These are phyloP conservation scores for Penicillium angulare DNA, from an alignment of 495 filamentous ascomycete species.

Conservation along the genomic window DNA sequence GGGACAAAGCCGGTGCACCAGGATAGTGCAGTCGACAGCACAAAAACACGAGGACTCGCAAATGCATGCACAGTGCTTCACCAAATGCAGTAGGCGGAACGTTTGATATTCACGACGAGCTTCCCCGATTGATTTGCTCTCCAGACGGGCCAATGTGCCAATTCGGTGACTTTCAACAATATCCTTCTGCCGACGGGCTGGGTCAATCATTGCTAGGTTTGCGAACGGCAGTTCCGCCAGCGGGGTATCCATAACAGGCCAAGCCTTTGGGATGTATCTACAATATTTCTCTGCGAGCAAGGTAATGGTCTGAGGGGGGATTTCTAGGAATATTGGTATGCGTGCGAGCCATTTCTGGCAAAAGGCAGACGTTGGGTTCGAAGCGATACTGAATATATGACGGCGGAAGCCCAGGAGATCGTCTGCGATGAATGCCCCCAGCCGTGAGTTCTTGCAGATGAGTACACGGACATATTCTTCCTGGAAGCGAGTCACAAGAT, in stretches of 20 bases:
- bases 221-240: slow-evolving; percentile 25
- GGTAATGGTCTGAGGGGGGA: slow-evolving; percentile 25
- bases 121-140: slow-evolving; percentile 35
- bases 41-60: slow-evolving; percentile 35
- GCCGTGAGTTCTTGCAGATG: slow-evolving; percentile 1
- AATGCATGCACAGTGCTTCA: slow-evolving; percentile 35
- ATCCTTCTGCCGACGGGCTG: slow-evolving; percentile 20
- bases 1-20: slow-evolving; percentile 30
- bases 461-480: slow-evolving; percentile 21
- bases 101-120: slow-evolving; percentile 26
- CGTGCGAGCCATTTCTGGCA: slow-evolving; percentile 31
- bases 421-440: slow-evolving; percentile 10
- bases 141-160: slow-evolving; percentile 29
- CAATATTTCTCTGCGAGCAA: slow-evolving; percentile 40
- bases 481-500: slow-evolving; percentile 27
- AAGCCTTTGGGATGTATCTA: slow-evolving; percentile 17
- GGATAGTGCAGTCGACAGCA: slow-evolving; percentile 27
- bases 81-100: slow-evolving; percentile 18
- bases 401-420: slow-evolving; percentile 37
- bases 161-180: slow-evolving; percentile 30
- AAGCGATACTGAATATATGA: slow-evolving; percentile 19
- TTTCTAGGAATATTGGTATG: slow-evolving; percentile 23
- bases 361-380: slow-evolving; percentile 20
- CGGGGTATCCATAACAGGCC: slow-evolving; percentile 14
- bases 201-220: slow-evolving; percentile 13